phyloP scores from a whole-genome alignment of 306 rosid genomes.

The Urtica urens region DNA sequence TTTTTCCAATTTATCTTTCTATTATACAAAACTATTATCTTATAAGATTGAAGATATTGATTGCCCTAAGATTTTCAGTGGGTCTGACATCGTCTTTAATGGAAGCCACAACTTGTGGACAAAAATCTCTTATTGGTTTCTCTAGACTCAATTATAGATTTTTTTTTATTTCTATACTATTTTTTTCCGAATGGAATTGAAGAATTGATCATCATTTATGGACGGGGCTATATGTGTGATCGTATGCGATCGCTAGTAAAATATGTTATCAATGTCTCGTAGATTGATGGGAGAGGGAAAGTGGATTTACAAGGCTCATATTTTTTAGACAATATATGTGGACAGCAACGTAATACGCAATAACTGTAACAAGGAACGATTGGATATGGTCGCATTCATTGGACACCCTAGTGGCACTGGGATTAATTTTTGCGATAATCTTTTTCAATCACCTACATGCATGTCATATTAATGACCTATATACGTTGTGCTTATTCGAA shows the following conservation, averaged over 20 bases:
- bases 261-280: neutral
- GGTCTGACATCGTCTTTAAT: constrained; percentile 15
- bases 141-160: neutral
- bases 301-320: constrained; percentile 12
- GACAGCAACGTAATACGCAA: constrained; percentile 7
- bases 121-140: constrained; percentile 14
- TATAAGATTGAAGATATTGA: too few relatives aligned
- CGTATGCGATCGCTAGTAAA: neutral
- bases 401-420: constrained; percentile 17
- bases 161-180: constrained; percentile 1
- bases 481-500: too few relatives aligned
- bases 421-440: neutral
- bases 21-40: constrained; percentile 2
- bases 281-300: neutral
- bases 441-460: neutral
- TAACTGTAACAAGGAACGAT: neutral
- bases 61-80: constrained; percentile 14
- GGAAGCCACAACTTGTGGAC: constrained; percentile 22
- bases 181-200: neutral
- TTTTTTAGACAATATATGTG: constrained; percentile 15
- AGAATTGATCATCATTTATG: neutral
- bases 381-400: constrained; percentile 14
- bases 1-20: neutral
- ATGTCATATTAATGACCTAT: too few relatives aligned
- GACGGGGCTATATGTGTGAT: neutral